These are phyloP conservation scores for Dryas integrifolia DNA, from an alignment of 331 rosid genomes.

Conservation along the genomic window DNA sequence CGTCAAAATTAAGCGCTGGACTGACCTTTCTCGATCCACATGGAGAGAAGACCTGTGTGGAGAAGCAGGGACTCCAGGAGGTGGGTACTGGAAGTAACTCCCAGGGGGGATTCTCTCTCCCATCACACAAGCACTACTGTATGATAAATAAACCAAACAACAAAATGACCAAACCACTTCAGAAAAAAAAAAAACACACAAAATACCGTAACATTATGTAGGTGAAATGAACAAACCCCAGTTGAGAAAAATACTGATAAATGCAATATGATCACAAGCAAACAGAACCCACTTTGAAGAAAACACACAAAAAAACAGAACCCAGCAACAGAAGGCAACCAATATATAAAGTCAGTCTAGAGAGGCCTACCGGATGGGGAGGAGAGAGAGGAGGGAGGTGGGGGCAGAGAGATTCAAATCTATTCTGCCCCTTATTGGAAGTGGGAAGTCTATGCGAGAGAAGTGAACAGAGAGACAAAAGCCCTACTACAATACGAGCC, in stretches of 20 bases:
- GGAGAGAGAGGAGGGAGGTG: slow-evolving; percentile 14
- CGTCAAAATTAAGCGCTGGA: neutral
- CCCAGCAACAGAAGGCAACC: neutral
- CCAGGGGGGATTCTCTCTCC: slow-evolving; percentile 80
- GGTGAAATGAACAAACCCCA: slow-evolving; percentile 9
- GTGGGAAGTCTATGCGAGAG: slow-evolving; percentile 4
- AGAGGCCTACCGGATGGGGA: slow-evolving; percentile 17
- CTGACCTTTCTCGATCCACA: slow-evolving; percentile 78
- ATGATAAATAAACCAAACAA: neutral
- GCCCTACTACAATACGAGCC: slow-evolving; percentile 38
- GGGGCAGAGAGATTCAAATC: slow-evolving; percentile 34
- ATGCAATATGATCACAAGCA: neutral
- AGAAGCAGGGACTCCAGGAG: slow-evolving; percentile 73
- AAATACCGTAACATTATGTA: neutral
- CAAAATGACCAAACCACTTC: neutral
- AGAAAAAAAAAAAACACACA: neutral
- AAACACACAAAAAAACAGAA: neutral
- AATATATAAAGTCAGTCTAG: neutral
- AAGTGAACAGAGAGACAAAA: slow-evolving; percentile 18
- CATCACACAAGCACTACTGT: slow-evolving; percentile 42
- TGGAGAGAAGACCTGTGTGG: slow-evolving; percentile 64
- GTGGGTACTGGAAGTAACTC: slow-evolving; percentile 86
- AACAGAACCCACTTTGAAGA: neutral
- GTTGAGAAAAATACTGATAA: slow-evolving; percentile 1
- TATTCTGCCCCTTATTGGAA: slow-evolving; percentile 16